A percentile compares a stretch with the other conserved stretches of the same genome.
These are phyloP conservation scores for Coemansia sp. DNA, from an alignment of 192 early-diverging fungal genomes.

Conservation along the genomic window DNA sequence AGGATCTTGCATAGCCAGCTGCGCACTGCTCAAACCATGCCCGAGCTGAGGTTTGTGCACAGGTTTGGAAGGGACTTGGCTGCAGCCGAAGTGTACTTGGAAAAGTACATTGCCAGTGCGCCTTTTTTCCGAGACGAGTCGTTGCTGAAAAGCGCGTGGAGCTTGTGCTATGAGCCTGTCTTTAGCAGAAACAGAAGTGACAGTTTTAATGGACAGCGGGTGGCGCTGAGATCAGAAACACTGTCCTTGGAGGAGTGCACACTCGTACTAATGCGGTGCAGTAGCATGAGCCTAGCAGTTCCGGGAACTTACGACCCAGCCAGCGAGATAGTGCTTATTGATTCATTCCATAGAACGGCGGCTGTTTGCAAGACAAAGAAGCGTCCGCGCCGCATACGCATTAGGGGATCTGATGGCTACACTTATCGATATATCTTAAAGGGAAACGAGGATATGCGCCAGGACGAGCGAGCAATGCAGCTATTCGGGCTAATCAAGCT, in stretches of 20 bases:
- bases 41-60: conserved; percentile 93
- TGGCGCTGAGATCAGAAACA: neutral
- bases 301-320: conserved; percentile 87
- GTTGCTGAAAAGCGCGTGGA: conserved; percentile 91
- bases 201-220: neutral
- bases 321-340: conserved; percentile 81
- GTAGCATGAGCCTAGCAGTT: conserved; percentile 83
- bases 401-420: conserved; percentile 85
- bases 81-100: conserved; percentile 86
- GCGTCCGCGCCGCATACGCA: conserved; percentile 78
- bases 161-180: conserved; percentile 67
- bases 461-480: conserved; percentile 99
- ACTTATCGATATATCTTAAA: conserved; percentile 92
- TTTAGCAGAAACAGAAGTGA: neutral
- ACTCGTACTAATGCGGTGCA: conserved; percentile 79
- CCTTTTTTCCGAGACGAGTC: conserved; percentile 72
- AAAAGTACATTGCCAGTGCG: conserved; percentile 58
- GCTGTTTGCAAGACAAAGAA: conserved; percentile 90
- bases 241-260: conserved; percentile 56
- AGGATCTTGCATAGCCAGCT: conserved; percentile 80
- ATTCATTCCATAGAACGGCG: conserved; percentile 79
- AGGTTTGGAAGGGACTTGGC: conserved; percentile 86
- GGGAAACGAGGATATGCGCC: conserved; percentile 96
- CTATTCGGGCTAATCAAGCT: conserved; percentile 97
- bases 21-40: conserved; percentile 78